phyloP scores from a whole-genome alignment of 2,329 filamentous ascomycete genomes.

The Epichloe coenophiala region DNA sequence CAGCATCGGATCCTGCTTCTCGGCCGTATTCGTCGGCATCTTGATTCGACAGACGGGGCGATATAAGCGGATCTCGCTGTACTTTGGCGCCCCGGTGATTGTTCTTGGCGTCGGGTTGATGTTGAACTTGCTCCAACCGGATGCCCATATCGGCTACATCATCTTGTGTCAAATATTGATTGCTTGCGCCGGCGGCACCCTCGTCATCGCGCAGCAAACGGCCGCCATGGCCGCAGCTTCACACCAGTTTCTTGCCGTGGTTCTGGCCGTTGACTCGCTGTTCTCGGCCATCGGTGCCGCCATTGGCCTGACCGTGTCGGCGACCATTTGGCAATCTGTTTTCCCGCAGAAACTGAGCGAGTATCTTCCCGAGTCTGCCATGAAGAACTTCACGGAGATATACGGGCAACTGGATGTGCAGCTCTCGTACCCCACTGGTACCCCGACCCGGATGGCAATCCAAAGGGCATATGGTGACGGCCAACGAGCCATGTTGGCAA shows the following conservation, averaged over 20 bases:
- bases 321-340: constrained; percentile 46
- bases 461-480: constrained; percentile 44
- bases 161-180: constrained; percentile 48
- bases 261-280: constrained; percentile 43
- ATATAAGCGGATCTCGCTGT: constrained; percentile 39
- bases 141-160: constrained; percentile 36
- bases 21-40: constrained; percentile 31
- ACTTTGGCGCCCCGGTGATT: constrained; percentile 38
- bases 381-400: constrained; percentile 28
- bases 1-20: constrained; percentile 35
- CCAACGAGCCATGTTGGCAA: constrained; percentile 32
- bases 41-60: constrained; percentile 34
- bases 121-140: constrained; percentile 42
- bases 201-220: constrained; percentile 44
- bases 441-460: constrained; percentile 36
- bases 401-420: constrained; percentile 42
- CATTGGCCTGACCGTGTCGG: constrained; percentile 42
- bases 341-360: constrained; percentile 35
- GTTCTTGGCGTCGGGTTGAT: constrained; percentile 42
- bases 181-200: constrained; percentile 40
- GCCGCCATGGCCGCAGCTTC: constrained; percentile 43
- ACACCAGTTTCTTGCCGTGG: constrained; percentile 41
- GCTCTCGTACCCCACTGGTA: constrained; percentile 35
- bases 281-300: constrained; percentile 45
- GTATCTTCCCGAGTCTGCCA: constrained; percentile 31